These are phyloP conservation scores for Verticillium alfalfae DNA, from an alignment of 2,329 filamentous ascomycete species.

Conservation along the genomic window DNA sequence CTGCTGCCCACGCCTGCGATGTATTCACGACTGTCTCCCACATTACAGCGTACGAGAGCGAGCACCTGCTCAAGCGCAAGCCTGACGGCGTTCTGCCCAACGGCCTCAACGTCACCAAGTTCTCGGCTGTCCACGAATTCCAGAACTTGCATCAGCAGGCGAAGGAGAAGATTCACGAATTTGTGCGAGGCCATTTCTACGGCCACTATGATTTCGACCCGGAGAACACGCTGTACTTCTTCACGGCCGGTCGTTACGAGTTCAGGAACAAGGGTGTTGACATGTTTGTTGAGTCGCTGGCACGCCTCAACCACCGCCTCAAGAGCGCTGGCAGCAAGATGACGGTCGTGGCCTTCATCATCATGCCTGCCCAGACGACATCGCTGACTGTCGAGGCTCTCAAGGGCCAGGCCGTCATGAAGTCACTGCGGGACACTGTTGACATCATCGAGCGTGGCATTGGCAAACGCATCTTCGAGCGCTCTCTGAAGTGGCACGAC, in stretches of 20 bases:
- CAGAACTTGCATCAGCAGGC: conserved; percentile 95
- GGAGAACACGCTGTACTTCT: conserved; percentile 96
- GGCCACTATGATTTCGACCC: conserved; percentile 96
- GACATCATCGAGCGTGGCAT: conserved; percentile 90
- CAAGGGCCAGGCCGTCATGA: conserved; percentile 95
- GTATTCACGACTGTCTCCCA: conserved; percentile 99
- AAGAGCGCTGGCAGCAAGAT: conserved; percentile 82
- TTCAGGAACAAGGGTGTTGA: conserved; percentile 98
- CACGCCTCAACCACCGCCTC: conserved; percentile 87
- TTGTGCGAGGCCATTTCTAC: conserved; percentile 96
- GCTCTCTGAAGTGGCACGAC: conserved; percentile 91
- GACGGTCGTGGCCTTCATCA: conserved; percentile 95
- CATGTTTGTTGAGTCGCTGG: conserved; percentile 98
- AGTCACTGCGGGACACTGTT: conserved; percentile 88
- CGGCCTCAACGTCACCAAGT: conserved; percentile 96
- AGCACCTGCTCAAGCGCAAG: conserved; percentile 95
- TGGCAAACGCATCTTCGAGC: conserved; percentile 89
- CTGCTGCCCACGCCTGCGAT: conserved; percentile 84
- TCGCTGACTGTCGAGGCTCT: conserved; percentile 93
- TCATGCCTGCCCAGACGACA: conserved; percentile 95
- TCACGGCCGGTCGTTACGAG: conserved; percentile 94
- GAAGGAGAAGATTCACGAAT: conserved; percentile 98
- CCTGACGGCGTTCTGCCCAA: conserved; percentile 95
- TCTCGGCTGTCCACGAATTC: conserved; percentile 97
- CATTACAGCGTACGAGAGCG: conserved; percentile 96